Conservation (phyloP, 176 grass and related monocot genomes). For the Dactylis glomerata region DNA sequence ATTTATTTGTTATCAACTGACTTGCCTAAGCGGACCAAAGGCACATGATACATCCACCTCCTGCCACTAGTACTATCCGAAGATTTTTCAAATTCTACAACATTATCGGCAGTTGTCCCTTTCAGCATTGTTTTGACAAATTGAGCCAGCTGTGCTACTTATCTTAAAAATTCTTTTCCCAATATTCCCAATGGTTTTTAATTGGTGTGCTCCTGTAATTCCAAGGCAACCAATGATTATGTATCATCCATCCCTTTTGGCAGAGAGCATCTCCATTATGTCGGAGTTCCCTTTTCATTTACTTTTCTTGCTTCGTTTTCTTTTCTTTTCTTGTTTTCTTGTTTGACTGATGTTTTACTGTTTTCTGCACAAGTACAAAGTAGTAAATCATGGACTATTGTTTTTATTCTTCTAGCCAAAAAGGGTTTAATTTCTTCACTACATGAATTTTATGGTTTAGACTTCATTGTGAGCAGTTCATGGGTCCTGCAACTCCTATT, state of each 20-base stretch:
- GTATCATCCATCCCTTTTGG: conserved; percentile 19
- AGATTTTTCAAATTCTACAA: conserved; percentile 31
- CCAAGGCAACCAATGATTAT: conserved; percentile 14
- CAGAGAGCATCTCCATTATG: conserved; percentile 23
- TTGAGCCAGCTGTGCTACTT: conserved; percentile 24
- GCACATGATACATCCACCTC: not conserved
- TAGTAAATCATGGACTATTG: not conserved
- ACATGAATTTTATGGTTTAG: conserved; percentile 13
- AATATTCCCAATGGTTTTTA: conserved; percentile 26
- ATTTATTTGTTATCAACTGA: conserved; percentile 28
- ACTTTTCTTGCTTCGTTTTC: not conserved
- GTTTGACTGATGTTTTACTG: not conserved
- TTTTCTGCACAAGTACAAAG: not conserved
- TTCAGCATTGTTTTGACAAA: conserved; percentile 48
- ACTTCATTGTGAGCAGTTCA: not conserved
- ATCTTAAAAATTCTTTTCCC: conserved; percentile 28
- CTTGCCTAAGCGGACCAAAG: conserved; percentile 9
- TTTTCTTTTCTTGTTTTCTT: conserved; percentile 7
- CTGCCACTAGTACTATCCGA: conserved; percentile 3
- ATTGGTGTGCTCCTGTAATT: conserved; percentile 19
- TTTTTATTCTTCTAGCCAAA: not conserved
- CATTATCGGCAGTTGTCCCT: conserved; percentile 37
- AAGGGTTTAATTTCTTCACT: not conserved
- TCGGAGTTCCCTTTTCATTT: conserved; percentile 10
- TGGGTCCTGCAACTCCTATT: conserved; percentile 1